Evolutionary conservation across 78 protist species (phyloP).

Genomic region (Tieghemostelium lacteum): DNA sequence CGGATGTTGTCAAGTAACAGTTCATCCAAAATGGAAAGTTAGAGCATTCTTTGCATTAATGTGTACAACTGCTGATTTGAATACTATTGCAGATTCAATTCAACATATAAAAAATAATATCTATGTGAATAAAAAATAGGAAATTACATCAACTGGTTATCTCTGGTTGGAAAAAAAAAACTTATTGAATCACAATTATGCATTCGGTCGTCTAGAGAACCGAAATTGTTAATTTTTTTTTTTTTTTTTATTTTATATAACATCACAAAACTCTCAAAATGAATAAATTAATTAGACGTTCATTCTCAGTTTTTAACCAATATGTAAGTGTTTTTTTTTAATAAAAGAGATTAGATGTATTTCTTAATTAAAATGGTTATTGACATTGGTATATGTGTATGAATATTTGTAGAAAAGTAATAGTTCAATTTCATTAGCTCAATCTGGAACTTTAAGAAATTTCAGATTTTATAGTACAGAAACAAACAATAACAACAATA

Average conservation of each 20-base stretch:
- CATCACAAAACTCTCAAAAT: not conserved
- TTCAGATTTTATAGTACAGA: constrained; percentile 48
- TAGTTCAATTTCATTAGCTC: too few species aligned
- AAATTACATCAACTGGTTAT: not conserved
- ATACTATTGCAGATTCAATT: not conserved
- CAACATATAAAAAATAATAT: not conserved
- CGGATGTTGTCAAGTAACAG: constrained; percentile 68
- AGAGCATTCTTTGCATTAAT: constrained; percentile 45
- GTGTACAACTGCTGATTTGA: constrained; percentile 24
- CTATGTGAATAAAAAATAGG: not conserved
- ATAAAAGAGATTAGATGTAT: too few species aligned
- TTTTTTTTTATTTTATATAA: not conserved
- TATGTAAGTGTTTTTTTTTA: too few species aligned
- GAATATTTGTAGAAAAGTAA: too few species aligned
- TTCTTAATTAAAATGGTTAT: too few species aligned
- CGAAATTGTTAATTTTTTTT: not conserved
- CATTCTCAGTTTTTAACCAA: not conserved
- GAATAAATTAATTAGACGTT: constrained; percentile 10
- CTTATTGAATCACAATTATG: not conserved
- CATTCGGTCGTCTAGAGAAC: too few species aligned
- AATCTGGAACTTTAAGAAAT: too few species aligned
- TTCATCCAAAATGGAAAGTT: constrained; percentile 61
- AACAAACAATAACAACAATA: constrained; percentile 1
- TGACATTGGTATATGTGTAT: too few species aligned
- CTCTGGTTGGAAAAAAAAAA: too few species aligned